Conservation (phyloP, 2,329 filamentous ascomycete species). For the Aurifilum marmelostoma region DNA sequence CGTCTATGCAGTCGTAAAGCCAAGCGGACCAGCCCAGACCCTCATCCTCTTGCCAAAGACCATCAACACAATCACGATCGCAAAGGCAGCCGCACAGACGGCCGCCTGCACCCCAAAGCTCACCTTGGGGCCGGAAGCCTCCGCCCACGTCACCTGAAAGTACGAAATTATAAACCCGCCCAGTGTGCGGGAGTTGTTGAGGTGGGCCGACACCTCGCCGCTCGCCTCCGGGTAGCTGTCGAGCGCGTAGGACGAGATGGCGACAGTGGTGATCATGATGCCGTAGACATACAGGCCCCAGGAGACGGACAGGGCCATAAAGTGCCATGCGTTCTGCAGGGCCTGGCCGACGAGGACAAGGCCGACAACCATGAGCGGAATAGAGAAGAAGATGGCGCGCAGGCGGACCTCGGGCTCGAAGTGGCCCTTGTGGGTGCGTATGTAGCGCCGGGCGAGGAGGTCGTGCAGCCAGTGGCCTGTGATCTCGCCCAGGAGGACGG, state of each 20-base stretch:
- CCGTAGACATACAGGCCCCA: conserved; percentile 61
- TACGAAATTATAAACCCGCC: conserved; percentile 57
- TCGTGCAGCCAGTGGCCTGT: conserved; percentile 62
- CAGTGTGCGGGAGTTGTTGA: conserved; percentile 52
- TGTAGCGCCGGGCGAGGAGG: conserved; percentile 48
- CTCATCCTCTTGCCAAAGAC: conserved; percentile 39
- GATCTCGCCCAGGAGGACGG: conserved; percentile 55
- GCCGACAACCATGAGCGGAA: conserved; percentile 53
- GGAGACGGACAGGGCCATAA: conserved; percentile 50
- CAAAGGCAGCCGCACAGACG: conserved; percentile 38
- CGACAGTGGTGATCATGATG: conserved; percentile 58
- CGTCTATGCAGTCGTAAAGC: conserved; percentile 37
- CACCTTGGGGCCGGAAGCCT: conserved; percentile 45
- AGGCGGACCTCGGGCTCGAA: conserved; percentile 62
- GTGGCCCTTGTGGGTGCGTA: conserved; percentile 50
- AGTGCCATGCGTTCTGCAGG: conserved; percentile 54
- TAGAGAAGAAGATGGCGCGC: conserved; percentile 49
- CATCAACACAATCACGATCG: conserved; percentile 35
- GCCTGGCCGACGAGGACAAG: conserved; percentile 57
- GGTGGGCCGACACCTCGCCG: conserved; percentile 57
- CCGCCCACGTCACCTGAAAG: conserved; percentile 56
- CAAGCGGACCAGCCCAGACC: conserved; percentile 38
- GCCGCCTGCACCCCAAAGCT: conserved; percentile 53
- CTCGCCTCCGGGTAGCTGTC: conserved; percentile 59
- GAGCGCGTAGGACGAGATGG: conserved; percentile 55